Percentiles rank a stretch among this genome's conserved stretches.
Evolutionary conservation across 495 filamentous ascomycete species (phyloP).

Genomic region (Apiosordaria backusii): DNA sequence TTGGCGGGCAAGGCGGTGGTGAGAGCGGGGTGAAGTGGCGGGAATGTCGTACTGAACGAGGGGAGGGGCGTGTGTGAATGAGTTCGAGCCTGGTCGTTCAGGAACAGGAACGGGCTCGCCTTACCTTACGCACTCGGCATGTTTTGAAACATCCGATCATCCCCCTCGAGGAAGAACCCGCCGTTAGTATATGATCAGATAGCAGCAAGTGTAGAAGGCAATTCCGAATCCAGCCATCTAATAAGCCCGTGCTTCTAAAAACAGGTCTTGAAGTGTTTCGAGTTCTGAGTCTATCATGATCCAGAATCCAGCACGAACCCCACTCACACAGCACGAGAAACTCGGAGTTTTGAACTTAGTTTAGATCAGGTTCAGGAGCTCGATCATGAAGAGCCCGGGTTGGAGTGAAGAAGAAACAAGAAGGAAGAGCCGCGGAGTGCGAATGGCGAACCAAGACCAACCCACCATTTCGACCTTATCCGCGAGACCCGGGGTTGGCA

Average conservation of each 20-base stretch:
- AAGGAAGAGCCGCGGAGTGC: neutral
- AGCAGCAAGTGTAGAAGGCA: neutral
- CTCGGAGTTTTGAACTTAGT: neutral
- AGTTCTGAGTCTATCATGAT: neutral
- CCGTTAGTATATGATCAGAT: slow-evolving; percentile 7
- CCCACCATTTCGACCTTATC: neutral
- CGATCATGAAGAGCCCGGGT: neutral
- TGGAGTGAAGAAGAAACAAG: neutral
- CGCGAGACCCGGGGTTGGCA: neutral
- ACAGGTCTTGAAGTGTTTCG: slow-evolving; percentile 4
- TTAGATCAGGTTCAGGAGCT: neutral
- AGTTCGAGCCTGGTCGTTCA: neutral
- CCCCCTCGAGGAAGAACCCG: slow-evolving; percentile 9
- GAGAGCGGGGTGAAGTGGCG: neutral
- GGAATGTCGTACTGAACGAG: neutral
- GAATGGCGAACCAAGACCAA: neutral
- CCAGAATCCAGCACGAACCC: neutral
- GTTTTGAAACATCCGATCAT: slow-evolving; percentile 23
- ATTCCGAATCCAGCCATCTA: neutral
- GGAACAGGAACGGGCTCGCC: slow-evolving; percentile 7
- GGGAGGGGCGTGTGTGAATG: slow-evolving; percentile 5
- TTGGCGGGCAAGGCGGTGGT: neutral
- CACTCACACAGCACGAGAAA: neutral
- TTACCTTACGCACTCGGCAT: slow-evolving; percentile 11
- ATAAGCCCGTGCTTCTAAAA: slow-evolving; percentile 9